phyloP scores from a whole-genome alignment of 306 rosid genomes.

The Quercus variabilis region DNA sequence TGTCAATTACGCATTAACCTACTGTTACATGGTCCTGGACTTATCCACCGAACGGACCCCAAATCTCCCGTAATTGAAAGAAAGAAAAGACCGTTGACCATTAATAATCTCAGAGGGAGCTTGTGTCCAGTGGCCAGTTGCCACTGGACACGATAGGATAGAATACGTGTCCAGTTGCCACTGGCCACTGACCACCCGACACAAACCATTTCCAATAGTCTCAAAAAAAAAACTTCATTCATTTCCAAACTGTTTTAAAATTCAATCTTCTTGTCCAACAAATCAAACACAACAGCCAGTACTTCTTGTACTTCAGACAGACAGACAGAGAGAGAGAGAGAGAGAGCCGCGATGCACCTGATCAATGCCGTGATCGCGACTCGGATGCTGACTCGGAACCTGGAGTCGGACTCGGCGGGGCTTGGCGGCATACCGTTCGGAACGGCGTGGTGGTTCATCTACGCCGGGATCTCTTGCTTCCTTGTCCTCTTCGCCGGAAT shows the following conservation, averaged over 20 bases:
- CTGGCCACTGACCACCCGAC: too few species aligned
- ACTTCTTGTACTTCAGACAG: background rate
- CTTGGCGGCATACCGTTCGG: conserved; percentile 46
- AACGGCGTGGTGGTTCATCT: conserved; percentile 64
- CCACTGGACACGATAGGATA: too few species aligned
- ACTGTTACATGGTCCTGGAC: rapidly evolving
- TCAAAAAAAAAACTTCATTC: too few species aligned
- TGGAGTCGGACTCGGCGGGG: conserved; percentile 18
- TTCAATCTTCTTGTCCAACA: too few species aligned
- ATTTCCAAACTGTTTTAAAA: too few species aligned
- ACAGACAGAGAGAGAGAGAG: background rate
- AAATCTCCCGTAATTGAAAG: too few species aligned
- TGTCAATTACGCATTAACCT: rapidly evolving
- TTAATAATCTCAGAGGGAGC: too few species aligned
- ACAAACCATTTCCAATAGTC: too few species aligned
- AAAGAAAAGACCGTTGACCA: too few species aligned
- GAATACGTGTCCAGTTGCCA: too few species aligned
- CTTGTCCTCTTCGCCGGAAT: conserved; percentile 88
- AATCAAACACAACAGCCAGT: background rate
- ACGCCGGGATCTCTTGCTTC: conserved; percentile 64
- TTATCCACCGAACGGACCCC: too few species aligned
- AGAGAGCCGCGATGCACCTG: conserved; percentile 31
- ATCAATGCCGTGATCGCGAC: conserved; percentile 46
- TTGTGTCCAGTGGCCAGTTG: too few species aligned
- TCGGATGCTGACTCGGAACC: conserved; percentile 53